A percentile compares a stretch with the other conserved stretches of the same genome.
Evolutionary conservation across 1,139 yeast species (phyloP).

Genomic region (Torulaspora globosa): DNA sequence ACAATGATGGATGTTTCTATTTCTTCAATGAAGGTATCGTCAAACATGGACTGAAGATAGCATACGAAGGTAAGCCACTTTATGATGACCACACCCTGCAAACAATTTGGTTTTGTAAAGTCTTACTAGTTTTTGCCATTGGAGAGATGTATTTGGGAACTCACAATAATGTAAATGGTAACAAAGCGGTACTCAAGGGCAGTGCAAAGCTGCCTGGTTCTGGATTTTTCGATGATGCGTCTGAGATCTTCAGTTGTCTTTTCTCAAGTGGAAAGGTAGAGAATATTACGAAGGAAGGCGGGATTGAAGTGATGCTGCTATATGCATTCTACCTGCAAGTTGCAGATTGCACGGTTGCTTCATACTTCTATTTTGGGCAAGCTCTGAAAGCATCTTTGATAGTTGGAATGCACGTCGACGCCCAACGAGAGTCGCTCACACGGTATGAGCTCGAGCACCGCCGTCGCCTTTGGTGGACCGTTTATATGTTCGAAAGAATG

Average conservation of each 20-base stretch:
- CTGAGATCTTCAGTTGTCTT: slow-evolving; percentile 67
- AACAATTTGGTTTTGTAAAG: slow-evolving; percentile 78
- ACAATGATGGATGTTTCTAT: slow-evolving; percentile 81
- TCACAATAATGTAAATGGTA: slow-evolving; percentile 47
- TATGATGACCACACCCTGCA: slow-evolving; percentile 57
- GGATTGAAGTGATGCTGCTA: slow-evolving; percentile 71
- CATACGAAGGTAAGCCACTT: slow-evolving; percentile 45
- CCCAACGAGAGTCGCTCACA: slow-evolving; percentile 60
- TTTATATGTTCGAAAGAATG: slow-evolving; percentile 84
- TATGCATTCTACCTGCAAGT: slow-evolving; percentile 82
- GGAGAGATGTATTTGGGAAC: slow-evolving; percentile 86
- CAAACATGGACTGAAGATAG: slow-evolving; percentile 57
- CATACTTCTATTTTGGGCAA: slow-evolving; percentile 74
- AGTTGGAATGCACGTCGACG: slow-evolving; percentile 80
- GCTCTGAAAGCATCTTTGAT: slow-evolving; percentile 72
- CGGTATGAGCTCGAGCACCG: slow-evolving; percentile 74
- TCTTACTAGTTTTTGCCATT: slow-evolving; percentile 68
- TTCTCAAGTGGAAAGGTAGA: slow-evolving; percentile 79
- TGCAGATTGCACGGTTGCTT: slow-evolving; percentile 79
- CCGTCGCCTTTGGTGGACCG: slow-evolving; percentile 87
- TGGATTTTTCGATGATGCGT: slow-evolving; percentile 70
- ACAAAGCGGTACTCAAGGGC: slow-evolving; percentile 34
- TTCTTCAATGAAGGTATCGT: slow-evolving; percentile 80
- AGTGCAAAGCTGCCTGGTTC: slow-evolving; percentile 64
- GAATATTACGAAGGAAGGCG: slow-evolving; percentile 72